Percentiles rank a stretch among this genome's conserved stretches.
Evolutionary conservation across 2,329 filamentous ascomycete genomes (phyloP).

Genomic region (Hymenoscyphus infarciens): DNA sequence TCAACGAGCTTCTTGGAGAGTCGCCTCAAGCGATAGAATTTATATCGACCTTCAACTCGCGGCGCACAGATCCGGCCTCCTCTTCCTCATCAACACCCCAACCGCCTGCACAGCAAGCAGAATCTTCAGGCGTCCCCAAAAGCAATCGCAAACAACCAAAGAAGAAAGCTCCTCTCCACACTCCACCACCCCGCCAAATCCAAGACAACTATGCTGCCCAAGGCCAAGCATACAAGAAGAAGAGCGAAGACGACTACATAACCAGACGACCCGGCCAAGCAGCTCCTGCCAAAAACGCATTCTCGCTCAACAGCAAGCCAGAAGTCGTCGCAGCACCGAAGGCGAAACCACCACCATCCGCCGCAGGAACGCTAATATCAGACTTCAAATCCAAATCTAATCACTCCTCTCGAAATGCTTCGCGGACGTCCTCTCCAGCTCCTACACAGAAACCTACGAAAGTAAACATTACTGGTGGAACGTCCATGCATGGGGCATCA

Average conservation of each 20-base stretch:
- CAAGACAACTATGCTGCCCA: constrained; percentile 56
- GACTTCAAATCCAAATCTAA: constrained; percentile 61
- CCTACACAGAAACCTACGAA: constrained; percentile 53
- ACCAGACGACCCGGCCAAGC: constrained; percentile 40
- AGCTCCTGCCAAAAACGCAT: constrained; percentile 37
- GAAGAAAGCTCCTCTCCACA: constrained; percentile 59
- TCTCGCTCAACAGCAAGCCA: constrained; percentile 45
- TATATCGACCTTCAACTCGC: constrained; percentile 71
- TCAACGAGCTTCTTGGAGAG: constrained; percentile 84
- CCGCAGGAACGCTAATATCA: constrained; percentile 76
- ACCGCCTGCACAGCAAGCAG: constrained; percentile 8
- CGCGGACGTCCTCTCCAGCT: constrained; percentile 47
- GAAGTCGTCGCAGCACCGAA: constrained; percentile 47
- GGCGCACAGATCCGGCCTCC: constrained; percentile 44
- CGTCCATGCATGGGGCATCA: constrained; percentile 77
- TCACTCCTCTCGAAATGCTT: constrained; percentile 48
- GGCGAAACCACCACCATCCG: constrained; percentile 48
- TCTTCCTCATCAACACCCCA: constrained; percentile 14
- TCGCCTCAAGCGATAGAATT: constrained; percentile 71
- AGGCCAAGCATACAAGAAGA: constrained; percentile 73
- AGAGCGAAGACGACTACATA: constrained; percentile 70
- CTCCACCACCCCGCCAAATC: constrained; percentile 58
- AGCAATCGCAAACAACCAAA: constrained; percentile 50
- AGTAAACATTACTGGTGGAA: constrained; percentile 70
- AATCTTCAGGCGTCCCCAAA: constrained; percentile 45